Evolutionary conservation across 495 filamentous ascomycete genomes (phyloP).

Genomic region (Mytilinidion resinicola): DNA sequence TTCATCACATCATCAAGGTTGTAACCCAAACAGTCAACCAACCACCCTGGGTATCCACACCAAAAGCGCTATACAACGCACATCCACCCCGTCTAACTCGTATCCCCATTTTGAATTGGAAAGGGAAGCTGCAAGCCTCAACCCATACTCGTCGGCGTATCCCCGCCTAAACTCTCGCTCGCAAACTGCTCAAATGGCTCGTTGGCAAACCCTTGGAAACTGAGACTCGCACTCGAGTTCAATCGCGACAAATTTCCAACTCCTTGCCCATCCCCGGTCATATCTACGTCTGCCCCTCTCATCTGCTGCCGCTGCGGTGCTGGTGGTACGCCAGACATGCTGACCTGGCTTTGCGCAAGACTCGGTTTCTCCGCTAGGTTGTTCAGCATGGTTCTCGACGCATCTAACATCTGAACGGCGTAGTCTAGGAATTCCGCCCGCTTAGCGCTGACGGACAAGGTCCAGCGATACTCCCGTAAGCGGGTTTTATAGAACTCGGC

Average conservation of each 20-base stretch:
- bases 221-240: neutral
- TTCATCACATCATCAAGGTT: too few species aligned
- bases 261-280: slow-evolving; percentile 7
- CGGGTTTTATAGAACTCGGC: slow-evolving; percentile 89
- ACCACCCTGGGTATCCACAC: too few species aligned
- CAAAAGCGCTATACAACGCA: too few species aligned
- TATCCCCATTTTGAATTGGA: too few species aligned
- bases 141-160: neutral
- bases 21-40: too few species aligned
- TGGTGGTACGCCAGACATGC: slow-evolving; percentile 29
- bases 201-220: slow-evolving; percentile 23
- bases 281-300: slow-evolving; percentile 8
- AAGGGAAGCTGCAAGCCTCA: neutral
- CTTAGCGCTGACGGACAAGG: slow-evolving; percentile 75
- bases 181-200: slow-evolving; percentile 15
- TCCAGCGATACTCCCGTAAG: slow-evolving; percentile 89
- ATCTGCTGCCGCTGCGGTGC: neutral
- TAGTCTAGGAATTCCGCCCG: slow-evolving; percentile 73
- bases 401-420: slow-evolving; percentile 67
- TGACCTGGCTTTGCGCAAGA: slow-evolving; percentile 23
- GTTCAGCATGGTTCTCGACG: slow-evolving; percentile 32
- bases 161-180: neutral
- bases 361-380: slow-evolving; percentile 35
- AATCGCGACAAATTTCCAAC: neutral
- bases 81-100: too few species aligned